phyloP scores from a whole-genome alignment of 75 land plant species.

The Selaginella tamariscina region DNA sequence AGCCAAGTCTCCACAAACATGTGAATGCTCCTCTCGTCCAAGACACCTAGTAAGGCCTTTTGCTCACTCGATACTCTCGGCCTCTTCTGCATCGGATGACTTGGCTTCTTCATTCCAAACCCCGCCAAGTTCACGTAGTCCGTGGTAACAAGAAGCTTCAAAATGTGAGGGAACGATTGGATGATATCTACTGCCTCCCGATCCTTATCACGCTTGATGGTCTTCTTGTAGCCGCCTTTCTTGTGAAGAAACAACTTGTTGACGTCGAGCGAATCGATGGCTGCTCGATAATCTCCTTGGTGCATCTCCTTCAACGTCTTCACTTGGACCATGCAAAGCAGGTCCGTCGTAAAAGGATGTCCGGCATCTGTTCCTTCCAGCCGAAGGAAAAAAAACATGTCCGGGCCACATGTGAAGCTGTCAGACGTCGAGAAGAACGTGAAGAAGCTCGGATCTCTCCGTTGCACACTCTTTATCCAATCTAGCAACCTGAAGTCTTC shows the following conservation, averaged over 20 bases:
- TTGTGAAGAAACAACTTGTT: not conserved
- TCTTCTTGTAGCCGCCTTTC: no score
- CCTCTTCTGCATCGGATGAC: not conserved
- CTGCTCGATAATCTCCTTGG: not conserved
- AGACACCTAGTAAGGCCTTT: not conserved
- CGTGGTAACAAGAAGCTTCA: not conserved
- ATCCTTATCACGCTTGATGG: not conserved
- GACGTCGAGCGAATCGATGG: not conserved
- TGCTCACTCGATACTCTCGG: no score
- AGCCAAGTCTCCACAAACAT: not conserved
- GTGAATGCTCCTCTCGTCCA: not conserved
- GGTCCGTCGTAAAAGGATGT: not conserved
- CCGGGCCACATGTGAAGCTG: not conserved
- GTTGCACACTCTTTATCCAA: not conserved
- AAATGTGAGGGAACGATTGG: not conserved
- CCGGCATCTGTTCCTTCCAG: not conserved
- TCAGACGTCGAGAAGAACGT: not conserved
- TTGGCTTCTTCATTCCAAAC: not conserved
- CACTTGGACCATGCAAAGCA: not conserved
- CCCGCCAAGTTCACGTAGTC: not conserved
- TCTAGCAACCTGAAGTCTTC: not conserved
- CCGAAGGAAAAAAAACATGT: not conserved
- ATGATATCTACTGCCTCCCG: not conserved
- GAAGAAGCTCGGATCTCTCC: not conserved
- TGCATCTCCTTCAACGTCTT: not conserved